Evolutionary conservation across 495 filamentous ascomycete genomes (phyloP), one percentile per base, ranked within the genome.

Genomic region (Penicillium turbatum): DNA sequence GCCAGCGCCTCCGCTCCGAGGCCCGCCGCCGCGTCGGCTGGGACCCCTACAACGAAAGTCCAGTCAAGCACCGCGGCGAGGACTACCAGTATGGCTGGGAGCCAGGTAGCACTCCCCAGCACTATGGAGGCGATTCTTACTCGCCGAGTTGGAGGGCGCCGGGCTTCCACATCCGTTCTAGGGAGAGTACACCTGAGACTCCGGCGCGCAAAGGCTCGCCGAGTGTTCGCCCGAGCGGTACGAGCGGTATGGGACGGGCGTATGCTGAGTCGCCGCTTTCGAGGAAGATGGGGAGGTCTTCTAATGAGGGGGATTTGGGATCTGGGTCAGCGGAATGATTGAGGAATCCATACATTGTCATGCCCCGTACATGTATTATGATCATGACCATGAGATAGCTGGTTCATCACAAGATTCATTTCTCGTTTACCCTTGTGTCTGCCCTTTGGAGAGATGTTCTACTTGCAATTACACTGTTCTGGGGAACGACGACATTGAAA

Each of bases 21-120:
- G 87, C 92, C 21, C 76, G 86, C 38, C 72, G 79, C 53, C 78
- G 83, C 31, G 87, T 97, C n/a, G 92, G 92, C 1, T 97, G 95
- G 76, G 92, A 93, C 67, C 89, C 89, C 0, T 93, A 87, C 64
- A 82, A 87, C 49, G 84, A 87, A 57, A 85, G 82, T 47, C 84
- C 84, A 2, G 71, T 87, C 43, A 87, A 87, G 61, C 71, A 75
- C 31, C 71, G 81, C 19, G 80, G 82, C 13, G 83, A 86, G 57
- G 82, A 85, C 27, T 83, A 85, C 49, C 79, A 82, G 39, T 77
- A 81, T 48, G 60, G 51, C 27, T 69, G 53, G 53, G 61, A 55
- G 16, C 59, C 60, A 8, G 69, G 60, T 35, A 66, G 64, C 27
- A 65, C 64, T 26, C 66, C 66, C 4, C 49, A 58, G 0, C 56